Percentiles rank a stretch among this genome's conserved stretches.
Evolutionary conservation across 768 basidiomycete species (phyloP).

Genomic region (Boletus tylopilopsis): DNA sequence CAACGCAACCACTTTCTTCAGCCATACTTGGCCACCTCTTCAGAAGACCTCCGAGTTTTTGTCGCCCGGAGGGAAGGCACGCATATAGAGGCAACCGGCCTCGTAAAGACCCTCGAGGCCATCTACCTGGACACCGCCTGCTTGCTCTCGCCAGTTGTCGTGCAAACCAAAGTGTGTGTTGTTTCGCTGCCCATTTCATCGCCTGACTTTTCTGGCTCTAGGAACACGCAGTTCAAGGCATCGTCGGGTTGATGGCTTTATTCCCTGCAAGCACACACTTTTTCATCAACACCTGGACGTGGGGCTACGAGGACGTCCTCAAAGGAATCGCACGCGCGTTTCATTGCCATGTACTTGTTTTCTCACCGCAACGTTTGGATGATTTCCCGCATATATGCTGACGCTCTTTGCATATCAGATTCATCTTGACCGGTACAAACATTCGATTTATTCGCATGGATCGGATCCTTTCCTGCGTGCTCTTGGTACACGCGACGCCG

Average conservation of each 20-base stretch:
- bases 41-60: conserved; percentile 21
- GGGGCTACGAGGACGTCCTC: conserved; percentile 92
- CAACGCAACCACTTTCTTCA: conserved; percentile 67
- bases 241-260: conserved; percentile 65
- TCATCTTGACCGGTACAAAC: conserved; percentile 89
- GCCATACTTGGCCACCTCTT: conserved; percentile 52
- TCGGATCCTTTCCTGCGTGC: conserved; percentile 59
- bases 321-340: conserved; percentile 72
- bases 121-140: conserved; percentile 84
- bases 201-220: conserved; percentile 26
- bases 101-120: conserved; percentile 57
- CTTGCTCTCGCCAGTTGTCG: conserved; percentile 45
- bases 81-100: conserved; percentile 20
- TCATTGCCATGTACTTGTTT: conserved; percentile 45
- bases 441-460: conserved; percentile 53
- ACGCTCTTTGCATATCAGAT: conserved; percentile 44
- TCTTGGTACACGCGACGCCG: conserved; percentile 58
- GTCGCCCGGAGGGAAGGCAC: conserved; percentile 24
- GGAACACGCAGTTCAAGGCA: conserved; percentile 61
- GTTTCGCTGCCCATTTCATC: no score
- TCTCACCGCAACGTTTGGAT: background rate
- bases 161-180: conserved; percentile 58
- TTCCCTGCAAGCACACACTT: conserved; percentile 69
- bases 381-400: conserved; percentile 10
- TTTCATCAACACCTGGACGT: conserved; percentile 93